A percentile compares a stretch with the other conserved stretches of the same genome.
These are phyloP conservation scores for Cladophialophora psammophila DNA, from an alignment of 2,329 filamentous ascomycete species.

Conservation along the genomic window DNA sequence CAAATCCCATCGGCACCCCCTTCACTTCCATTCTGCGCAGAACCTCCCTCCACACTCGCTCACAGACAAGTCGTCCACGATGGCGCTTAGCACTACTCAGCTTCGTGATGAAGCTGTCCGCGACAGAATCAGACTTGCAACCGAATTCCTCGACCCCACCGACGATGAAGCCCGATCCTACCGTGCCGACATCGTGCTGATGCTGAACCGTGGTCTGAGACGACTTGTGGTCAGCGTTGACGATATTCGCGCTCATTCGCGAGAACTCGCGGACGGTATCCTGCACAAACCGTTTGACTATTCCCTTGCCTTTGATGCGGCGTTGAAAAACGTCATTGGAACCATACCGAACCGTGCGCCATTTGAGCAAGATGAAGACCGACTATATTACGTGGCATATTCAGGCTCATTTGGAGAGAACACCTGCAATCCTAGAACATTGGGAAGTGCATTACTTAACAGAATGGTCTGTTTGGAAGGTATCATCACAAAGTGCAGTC, in stretches of 20 bases:
- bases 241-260: conserved; percentile 86
- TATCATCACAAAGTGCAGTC: conserved; percentile 93
- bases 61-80: conserved; percentile 18
- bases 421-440: conserved; percentile 89
- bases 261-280: conserved; percentile 79
- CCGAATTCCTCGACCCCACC: conserved; percentile 88
- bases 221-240: conserved; percentile 79
- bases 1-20: neutral
- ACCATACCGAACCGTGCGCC: conserved; percentile 77
- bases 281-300: conserved; percentile 89
- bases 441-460: conserved; percentile 89
- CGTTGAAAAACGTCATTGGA: conserved; percentile 85
- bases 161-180: conserved; percentile 66
- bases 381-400: conserved; percentile 93
- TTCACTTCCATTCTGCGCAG: neutral
- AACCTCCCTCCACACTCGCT: neutral
- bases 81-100: conserved; percentile 60
- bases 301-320: conserved; percentile 84
- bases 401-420: conserved; percentile 95
- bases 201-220: conserved; percentile 68
- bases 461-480: conserved; percentile 97
- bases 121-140: conserved; percentile 84
- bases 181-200: conserved; percentile 83
- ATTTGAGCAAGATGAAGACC: conserved; percentile 78
- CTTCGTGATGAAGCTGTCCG: conserved; percentile 84